Evolutionary conservation across 192 early-diverging fungal genomes (phyloP), one percentile per base, ranked within the genome.

Genomic region (Backusella tarrabulga): DNA sequence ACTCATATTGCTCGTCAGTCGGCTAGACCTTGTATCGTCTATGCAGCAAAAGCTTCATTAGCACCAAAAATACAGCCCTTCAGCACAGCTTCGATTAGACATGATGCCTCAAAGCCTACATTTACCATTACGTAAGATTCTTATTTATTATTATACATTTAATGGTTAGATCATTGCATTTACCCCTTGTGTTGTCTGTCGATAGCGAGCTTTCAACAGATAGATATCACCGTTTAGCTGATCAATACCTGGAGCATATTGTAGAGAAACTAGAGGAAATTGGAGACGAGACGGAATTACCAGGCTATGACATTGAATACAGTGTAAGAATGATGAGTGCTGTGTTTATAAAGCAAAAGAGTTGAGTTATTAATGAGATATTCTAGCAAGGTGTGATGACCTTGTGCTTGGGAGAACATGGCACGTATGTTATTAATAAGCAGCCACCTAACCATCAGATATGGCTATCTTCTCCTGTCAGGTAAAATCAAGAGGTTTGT

Each of bases 381-480:
- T 87, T 77, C 68, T 63, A 83, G 75, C 82, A 83, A 80, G 97
- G 97, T 42, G 98, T 99, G 17, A 83, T 99, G 83, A 99, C 97
- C 0, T 77, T 99, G 14, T 88, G 83, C 6, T 84, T 97, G 1
- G 96, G 96, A 6, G 76, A 76, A 12, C 77, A 81, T 29, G 97
- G 97, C 41, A 97, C 96, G 0, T 99, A 96, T 79, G 98, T 99
- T 0, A 83, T 99, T 76, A 99, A 99, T 81, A 99, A 99, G 77
- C 98, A 99, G 85, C 97, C 98, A 32, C 96, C 98, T 1, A 99
- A 98, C 84, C 94, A 92, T 78, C 98, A 99, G 83, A 96, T 99
- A 12, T 99, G 98, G 98, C 84, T 97, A 19, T 98, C 97, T 42
- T 98, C 97, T 32, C 98, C 98, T 1, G 80, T 82, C 35, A 88